Evolutionary conservation across 805 yeast species (phyloP).

Genomic region (Pichia nakasei): DNA sequence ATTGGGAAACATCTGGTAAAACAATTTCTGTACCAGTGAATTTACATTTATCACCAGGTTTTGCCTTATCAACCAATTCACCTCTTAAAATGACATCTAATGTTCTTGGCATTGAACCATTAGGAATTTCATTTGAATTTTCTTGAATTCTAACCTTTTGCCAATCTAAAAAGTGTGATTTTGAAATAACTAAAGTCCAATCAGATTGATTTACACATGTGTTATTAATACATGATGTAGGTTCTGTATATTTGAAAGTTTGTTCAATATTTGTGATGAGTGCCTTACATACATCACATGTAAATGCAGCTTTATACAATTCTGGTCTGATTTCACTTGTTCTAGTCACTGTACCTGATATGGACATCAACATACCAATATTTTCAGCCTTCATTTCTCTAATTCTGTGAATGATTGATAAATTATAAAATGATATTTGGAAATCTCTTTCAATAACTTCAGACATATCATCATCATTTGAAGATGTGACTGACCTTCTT

Average conservation of each 20-base stretch:
- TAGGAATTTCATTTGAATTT: slow-evolving; percentile 92
- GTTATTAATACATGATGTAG: slow-evolving; percentile 83
- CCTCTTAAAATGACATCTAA: slow-evolving; percentile 88
- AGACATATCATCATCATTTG: slow-evolving; percentile 29
- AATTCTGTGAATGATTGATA: slow-evolving; percentile 75
- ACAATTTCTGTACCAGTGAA: slow-evolving; percentile 94
- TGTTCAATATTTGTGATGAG: slow-evolving; percentile 86
- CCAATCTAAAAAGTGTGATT: slow-evolving; percentile 92
- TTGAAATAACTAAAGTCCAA: slow-evolving; percentile 77
- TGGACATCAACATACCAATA: slow-evolving; percentile 74
- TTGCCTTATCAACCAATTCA: slow-evolving; percentile 89
- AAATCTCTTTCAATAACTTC: slow-evolving; percentile 62
- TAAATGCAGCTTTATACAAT: slow-evolving; percentile 73
- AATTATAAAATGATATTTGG: slow-evolving; percentile 80
- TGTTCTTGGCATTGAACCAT: slow-evolving; percentile 98
- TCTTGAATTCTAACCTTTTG: slow-evolving; percentile 93
- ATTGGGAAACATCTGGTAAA: slow-evolving; percentile 87
- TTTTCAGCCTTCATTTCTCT: slow-evolving; percentile 86
- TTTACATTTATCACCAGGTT: slow-evolving; percentile 92
- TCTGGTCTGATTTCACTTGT: slow-evolving; percentile 97
- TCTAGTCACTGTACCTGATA: slow-evolving; percentile 92
- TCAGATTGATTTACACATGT: slow-evolving; percentile 77
- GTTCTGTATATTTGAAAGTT: slow-evolving; percentile 87
- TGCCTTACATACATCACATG: slow-evolving; percentile 83
- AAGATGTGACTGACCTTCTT: slow-evolving; percentile 32